Evolutionary conservation across 495 filamentous ascomycete species (phyloP).

Genomic region (Gamarada debralockiae): DNA sequence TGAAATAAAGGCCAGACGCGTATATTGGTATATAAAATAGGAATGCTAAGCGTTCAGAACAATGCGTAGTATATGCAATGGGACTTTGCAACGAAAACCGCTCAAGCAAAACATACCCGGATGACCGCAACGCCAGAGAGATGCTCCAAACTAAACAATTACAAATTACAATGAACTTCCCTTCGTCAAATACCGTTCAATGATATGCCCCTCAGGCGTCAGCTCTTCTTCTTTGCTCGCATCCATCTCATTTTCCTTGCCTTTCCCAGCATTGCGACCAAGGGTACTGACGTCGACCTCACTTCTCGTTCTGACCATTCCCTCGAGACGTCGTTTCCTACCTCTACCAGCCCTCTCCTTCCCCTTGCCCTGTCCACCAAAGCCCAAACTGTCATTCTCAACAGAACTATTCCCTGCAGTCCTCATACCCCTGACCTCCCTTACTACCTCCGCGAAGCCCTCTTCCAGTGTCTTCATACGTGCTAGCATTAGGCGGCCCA

Average conservation of each 20-base stretch:
- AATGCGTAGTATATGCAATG: too few species aligned
- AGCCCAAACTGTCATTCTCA: constrained; percentile 23
- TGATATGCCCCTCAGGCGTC: constrained; percentile 2
- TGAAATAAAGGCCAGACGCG: too few species aligned
- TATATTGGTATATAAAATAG: too few species aligned
- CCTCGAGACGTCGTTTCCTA: constrained; percentile 2
- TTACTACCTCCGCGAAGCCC: constrained; percentile 76
- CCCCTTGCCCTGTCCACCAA: constrained; percentile 25
- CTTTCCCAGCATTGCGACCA: not conserved
- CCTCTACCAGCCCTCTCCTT: constrained; percentile 10
- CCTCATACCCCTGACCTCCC: constrained; percentile 72
- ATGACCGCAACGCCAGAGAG: too few species aligned
- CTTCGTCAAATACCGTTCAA: not conserved
- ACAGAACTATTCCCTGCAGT: constrained; percentile 21
- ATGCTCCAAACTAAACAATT: not conserved
- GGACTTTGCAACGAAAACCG: too few species aligned
- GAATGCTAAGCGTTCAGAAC: too few species aligned
- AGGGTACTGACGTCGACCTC: constrained; percentile 1
- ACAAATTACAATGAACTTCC: constrained; percentile 9
- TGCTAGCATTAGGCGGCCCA: constrained; percentile 81
- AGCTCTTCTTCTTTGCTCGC: not conserved
- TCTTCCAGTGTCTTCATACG: constrained; percentile 90
- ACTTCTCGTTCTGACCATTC: constrained; percentile 2
- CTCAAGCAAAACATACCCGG: too few species aligned
- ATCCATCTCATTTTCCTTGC: not conserved